These are phyloP conservation scores for Solioccasus polychromus DNA, from an alignment of 768 basidiomycete genomes.

Conservation along the genomic window DNA sequence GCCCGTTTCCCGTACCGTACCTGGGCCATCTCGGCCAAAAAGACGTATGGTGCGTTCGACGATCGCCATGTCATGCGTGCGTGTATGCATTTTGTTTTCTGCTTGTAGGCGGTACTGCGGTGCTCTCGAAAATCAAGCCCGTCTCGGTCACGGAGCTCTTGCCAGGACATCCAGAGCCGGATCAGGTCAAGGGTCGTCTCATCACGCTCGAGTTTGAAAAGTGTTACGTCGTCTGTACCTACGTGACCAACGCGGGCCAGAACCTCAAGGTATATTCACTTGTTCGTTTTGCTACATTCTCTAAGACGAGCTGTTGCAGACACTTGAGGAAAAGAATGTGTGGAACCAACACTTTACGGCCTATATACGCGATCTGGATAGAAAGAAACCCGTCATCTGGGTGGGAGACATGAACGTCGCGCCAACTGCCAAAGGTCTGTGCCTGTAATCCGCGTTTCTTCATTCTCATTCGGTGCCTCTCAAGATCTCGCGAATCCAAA, in stretches of 20 bases:
- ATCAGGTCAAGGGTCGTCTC: conserved; percentile 69
- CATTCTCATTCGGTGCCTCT: not conserved
- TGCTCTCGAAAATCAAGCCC: conserved; percentile 76
- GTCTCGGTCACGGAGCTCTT: conserved; percentile 60
- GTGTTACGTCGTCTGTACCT: conserved; percentile 72
- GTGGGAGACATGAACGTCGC: conserved; percentile 86
- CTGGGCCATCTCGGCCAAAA: conserved; percentile 77
- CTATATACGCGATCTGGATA: conserved; percentile 71
- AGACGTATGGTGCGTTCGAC: conserved; percentile 74
- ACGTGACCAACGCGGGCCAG: conserved; percentile 81
- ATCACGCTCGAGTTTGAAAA: conserved; percentile 77
- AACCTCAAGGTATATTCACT: conserved; percentile 57
- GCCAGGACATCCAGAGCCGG: conserved; percentile 71
- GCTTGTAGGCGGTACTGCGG: conserved; percentile 70
- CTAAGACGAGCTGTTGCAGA: conserved; percentile 42
- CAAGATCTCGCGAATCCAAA: conserved; percentile 69
- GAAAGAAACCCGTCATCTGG: conserved; percentile 85
- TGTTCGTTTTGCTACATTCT: not conserved
- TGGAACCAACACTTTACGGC: conserved; percentile 79
- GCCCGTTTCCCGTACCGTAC: conserved; percentile 65
- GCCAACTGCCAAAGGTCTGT: conserved; percentile 64
- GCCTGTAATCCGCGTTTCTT: not conserved
- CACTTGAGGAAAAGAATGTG: conserved; percentile 66
- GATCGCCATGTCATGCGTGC: not conserved
- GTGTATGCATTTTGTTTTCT: conserved; percentile 1